These are phyloP conservation scores for Emmonsia crescens DNA, from an alignment of 2,329 filamentous ascomycete species.

Conservation along the genomic window DNA sequence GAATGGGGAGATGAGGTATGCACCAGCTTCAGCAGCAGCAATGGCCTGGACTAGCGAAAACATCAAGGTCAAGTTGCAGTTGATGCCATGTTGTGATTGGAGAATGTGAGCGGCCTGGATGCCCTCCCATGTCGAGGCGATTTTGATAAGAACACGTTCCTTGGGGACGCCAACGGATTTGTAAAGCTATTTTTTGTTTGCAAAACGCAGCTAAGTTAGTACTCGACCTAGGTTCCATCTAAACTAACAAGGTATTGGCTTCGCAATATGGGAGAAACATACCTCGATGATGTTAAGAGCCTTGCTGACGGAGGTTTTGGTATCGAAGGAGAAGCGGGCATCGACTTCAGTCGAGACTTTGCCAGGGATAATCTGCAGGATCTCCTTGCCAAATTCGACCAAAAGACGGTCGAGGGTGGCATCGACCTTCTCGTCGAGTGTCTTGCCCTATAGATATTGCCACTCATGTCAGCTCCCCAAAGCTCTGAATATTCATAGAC, in stretches of 20 bases:
- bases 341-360: conserved; percentile 99
- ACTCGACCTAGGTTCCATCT: neutral
- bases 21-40: conserved; percentile 84
- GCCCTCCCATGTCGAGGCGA: conserved; percentile 98
- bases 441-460: conserved; percentile 37
- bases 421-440: conserved; percentile 74
- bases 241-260: conserved; percentile 1
- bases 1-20: conserved; percentile 98
- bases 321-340: conserved; percentile 90
- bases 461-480: neutral
- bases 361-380: conserved; percentile 90
- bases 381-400: conserved; percentile 96
- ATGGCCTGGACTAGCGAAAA: conserved; percentile 95
- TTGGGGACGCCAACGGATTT: conserved; percentile 82
- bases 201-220: conserved; percentile 16
- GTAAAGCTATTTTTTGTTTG: conserved; percentile 65
- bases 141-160: conserved; percentile 95
- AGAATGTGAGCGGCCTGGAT: conserved; percentile 98
- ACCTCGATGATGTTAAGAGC: conserved; percentile 94
- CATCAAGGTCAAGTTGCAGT: conserved; percentile 98
- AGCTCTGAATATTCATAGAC: neutral
- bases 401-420: conserved; percentile 84
- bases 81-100: conserved; percentile 89
- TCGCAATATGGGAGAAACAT: conserved; percentile 26
- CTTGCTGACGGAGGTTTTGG: conserved; percentile 84